Conservation (phyloP, 164 flowering plant species). For the Annona cherimola region DNA sequence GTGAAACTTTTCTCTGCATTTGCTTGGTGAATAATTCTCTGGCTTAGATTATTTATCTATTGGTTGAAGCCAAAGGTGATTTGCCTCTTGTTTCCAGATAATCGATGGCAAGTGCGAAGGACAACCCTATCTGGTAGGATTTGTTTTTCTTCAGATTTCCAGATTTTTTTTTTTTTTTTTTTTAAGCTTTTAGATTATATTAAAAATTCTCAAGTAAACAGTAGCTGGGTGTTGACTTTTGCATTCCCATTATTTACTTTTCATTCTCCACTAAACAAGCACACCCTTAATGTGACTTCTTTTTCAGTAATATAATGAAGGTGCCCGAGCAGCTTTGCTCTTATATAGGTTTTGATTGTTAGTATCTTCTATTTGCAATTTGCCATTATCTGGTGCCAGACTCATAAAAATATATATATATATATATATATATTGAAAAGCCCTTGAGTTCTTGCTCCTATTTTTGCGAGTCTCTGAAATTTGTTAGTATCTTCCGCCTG, state of each 20-base stretch:
- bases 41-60: constrained; percentile 3
- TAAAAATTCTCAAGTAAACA: not conserved
- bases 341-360: not conserved
- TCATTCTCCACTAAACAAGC: no score
- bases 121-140: constrained; percentile 41
- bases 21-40: not conserved
- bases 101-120: constrained; percentile 54
- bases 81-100: constrained; percentile 53
- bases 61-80: not conserved
- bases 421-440: not conserved
- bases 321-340: not conserved
- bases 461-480: constrained; percentile 4
- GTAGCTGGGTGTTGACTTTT: not conserved
- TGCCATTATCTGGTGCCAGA: no score
- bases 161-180: constrained; percentile 7
- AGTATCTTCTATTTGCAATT: not conserved
- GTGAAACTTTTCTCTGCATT: not conserved
- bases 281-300: not conserved
- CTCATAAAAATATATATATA: no score
- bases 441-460: not conserved
- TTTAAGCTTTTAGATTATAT: not conserved
- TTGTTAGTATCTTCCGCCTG: constrained; percentile 2
- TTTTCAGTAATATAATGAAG: not conserved
- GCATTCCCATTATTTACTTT: not conserved
- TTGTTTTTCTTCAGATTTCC: not conserved